Conservation (phyloP, 192 early-diverging fungal genomes). For the Haplosporangium gracile region DNA sequence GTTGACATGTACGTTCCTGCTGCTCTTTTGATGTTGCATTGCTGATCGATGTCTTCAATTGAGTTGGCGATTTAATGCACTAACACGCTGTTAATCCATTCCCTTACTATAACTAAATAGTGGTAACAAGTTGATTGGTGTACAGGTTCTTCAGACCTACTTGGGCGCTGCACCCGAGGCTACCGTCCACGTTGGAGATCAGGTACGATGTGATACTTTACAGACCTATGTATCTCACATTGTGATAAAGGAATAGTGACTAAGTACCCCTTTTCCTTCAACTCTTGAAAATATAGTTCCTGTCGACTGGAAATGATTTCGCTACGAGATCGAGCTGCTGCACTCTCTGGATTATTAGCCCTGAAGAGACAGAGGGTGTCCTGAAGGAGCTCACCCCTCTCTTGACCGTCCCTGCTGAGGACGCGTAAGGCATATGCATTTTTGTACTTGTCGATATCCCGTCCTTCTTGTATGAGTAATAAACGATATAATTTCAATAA, state of each 20-base stretch:
- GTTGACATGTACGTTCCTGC: conserved; percentile 78
- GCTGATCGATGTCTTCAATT: not conserved
- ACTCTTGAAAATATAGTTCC: conserved; percentile 64
- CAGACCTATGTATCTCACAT: not conserved
- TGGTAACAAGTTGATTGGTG: conserved; percentile 95
- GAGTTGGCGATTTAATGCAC: not conserved
- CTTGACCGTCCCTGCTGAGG: conserved; percentile 43
- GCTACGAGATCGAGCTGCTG: conserved; percentile 87
- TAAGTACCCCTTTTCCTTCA: not conserved
- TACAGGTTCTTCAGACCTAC: conserved; percentile 80
- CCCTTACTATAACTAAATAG: conserved; percentile 17
- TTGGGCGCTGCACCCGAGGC: conserved; percentile 69
- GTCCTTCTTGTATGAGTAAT: not conserved
- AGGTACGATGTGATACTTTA: conserved; percentile 46
- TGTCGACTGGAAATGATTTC: conserved; percentile 93
- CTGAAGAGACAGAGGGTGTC: conserved; percentile 84
- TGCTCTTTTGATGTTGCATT: not conserved
- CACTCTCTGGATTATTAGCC: conserved; percentile 92
- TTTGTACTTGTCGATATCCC: not conserved
- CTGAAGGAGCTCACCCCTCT: conserved; percentile 72
- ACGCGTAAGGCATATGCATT: conserved; percentile 5
- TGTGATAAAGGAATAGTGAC: not conserved
- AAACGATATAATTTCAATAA: not conserved
- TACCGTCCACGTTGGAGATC: conserved; percentile 92
- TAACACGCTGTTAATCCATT: not conserved